Conservation (phyloP, 495 filamentous ascomycete genomes). For the Cairneyella variabilis region DNA sequence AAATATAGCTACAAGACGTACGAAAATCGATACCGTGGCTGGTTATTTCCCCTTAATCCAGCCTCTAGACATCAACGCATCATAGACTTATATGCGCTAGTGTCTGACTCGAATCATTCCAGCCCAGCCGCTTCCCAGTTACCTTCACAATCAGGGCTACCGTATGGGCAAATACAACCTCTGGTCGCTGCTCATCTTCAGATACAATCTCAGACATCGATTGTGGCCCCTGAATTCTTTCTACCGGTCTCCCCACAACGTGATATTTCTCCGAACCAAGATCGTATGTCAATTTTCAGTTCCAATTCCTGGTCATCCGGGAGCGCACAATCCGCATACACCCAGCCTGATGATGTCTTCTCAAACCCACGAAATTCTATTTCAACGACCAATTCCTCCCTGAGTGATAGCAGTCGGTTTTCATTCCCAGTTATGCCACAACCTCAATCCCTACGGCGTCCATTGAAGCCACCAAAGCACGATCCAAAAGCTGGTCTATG, state of each 20-base stretch:
- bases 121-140: not conserved
- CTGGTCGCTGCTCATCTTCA: too few species aligned
- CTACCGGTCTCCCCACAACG: too few species aligned
- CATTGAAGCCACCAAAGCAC: conserved; percentile 10
- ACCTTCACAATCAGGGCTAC: not conserved
- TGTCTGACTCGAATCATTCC: not conserved
- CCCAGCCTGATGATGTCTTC: conserved; percentile 8
- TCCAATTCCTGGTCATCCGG: not conserved
- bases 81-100: not conserved
- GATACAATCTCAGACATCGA: not conserved
- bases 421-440: not conserved
- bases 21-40: not conserved
- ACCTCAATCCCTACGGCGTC: not conserved
- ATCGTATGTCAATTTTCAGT: not conserved
- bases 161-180: too few species aligned
- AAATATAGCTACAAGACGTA: not conserved
- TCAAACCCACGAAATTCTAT: conserved; percentile 8
- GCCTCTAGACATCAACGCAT: not conserved
- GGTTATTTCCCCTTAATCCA: not conserved
- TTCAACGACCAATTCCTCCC: conserved; percentile 11
- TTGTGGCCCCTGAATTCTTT: not conserved
- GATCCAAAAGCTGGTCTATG: conserved; percentile 15
- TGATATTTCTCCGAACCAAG: too few species aligned
- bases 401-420: conserved; percentile 6
- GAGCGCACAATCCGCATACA: conserved; percentile 6